Percentiles rank a stretch among this genome's conserved stretches.
Conservation (phyloP, 179 eudicot genomes). For the Gypsophila paniculata region DNA sequence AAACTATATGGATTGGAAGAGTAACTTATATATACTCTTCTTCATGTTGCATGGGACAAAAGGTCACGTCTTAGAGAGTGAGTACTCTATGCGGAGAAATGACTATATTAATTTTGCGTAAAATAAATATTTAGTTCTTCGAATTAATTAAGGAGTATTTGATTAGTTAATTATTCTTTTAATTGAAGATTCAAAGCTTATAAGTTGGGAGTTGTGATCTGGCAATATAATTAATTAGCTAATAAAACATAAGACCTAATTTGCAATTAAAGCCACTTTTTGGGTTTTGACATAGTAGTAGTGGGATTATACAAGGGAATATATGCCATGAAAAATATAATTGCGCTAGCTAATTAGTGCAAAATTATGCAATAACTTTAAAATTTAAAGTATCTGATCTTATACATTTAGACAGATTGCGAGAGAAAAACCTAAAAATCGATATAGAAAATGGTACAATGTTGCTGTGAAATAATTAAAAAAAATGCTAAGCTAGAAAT, state of each 20-base stretch:
- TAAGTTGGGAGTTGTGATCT: conserved; percentile 8
- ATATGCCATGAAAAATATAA: conserved; percentile 17
- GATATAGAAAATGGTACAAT: too few species aligned
- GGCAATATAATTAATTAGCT: conserved; percentile 12
- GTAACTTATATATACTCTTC: too few species aligned
- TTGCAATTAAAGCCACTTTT: conserved; percentile 20
- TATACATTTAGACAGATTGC: too few species aligned
- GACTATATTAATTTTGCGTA: conserved; percentile 15
- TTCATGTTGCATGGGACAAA: conserved; percentile 9
- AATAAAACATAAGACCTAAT: conserved; percentile 6
- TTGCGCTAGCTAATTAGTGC: too few species aligned
- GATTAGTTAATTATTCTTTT: neutral
- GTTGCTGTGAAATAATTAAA: too few species aligned
- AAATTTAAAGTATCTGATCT: too few species aligned
- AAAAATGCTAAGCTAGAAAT: too few species aligned
- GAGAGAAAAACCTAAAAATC: too few species aligned
- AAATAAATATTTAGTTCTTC: neutral
- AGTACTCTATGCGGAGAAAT: conserved; percentile 29
- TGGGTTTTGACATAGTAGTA: conserved; percentile 16
- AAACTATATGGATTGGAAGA: too few species aligned
- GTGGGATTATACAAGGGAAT: conserved; percentile 21
- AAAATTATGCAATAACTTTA: too few species aligned
- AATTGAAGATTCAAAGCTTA: conserved; percentile 26
- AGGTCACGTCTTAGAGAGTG: neutral
- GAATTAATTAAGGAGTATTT: too few species aligned